phyloP scores from a whole-genome alignment of 495 filamentous ascomycete species.

The Trichocladium uniseriatum region DNA sequence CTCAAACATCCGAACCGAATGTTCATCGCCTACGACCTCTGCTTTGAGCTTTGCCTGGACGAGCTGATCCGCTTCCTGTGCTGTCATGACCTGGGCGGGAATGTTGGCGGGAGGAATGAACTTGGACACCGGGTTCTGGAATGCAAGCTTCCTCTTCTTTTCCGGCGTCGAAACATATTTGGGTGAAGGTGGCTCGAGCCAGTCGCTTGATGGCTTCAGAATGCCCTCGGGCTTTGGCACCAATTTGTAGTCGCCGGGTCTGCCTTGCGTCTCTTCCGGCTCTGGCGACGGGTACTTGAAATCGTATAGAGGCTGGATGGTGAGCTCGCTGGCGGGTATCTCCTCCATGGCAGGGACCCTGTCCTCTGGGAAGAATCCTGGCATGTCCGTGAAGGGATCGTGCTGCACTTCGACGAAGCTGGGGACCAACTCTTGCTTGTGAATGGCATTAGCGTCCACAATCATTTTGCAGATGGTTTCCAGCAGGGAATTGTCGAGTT shows the following conservation, averaged over 20 bases:
- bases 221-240: constrained; percentile 20
- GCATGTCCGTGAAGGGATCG: constrained; percentile 6
- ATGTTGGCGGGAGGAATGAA: constrained; percentile 13
- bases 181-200: constrained; percentile 9
- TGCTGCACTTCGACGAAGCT: constrained; percentile 14
- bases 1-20: constrained; percentile 8
- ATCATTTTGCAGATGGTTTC: constrained; percentile 22
- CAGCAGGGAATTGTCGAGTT: not conserved
- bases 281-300: constrained; percentile 12
- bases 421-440: constrained; percentile 30
- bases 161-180: constrained; percentile 19
- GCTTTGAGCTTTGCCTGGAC: constrained; percentile 5
- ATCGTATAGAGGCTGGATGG: constrained; percentile 12
- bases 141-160: constrained; percentile 17
- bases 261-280: not conserved
- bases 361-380: constrained; percentile 13
- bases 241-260: constrained; percentile 4
- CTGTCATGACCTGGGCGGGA: constrained; percentile 14
- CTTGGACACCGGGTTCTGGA: constrained; percentile 19
- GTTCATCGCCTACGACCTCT: constrained; percentile 10
- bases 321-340: constrained; percentile 14
- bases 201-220: constrained; percentile 18
- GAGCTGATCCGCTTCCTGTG: constrained; percentile 4
- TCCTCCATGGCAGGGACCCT: constrained; percentile 14
- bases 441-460: constrained; percentile 30